Base-by-base conservation (phyloP, 2,329 filamentous ascomycete genomes). In the Penicillium italicum region DNA sequence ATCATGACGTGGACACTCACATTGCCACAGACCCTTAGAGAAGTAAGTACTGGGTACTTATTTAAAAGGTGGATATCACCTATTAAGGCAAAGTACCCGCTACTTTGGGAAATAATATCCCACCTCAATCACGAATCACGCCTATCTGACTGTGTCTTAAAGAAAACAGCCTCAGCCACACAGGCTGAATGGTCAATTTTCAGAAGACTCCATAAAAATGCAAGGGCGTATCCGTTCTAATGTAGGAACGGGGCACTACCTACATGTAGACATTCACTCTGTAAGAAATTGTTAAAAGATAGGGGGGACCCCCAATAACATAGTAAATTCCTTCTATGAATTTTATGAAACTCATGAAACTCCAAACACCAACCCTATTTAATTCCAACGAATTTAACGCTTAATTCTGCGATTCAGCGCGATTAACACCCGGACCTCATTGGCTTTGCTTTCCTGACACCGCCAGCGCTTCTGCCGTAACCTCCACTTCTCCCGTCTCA, bases 401-500 rank as follows among this genome's bases (percentile, higher is more conserved):
- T 36, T 49, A 53, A 53, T 34, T 40, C 11, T 20, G 38, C 31
- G 14, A 18, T 31, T 40, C 46, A 58, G 37, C 44, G 49, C 45
- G 42, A 51, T 37, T 53, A 42, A 47, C 40, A 45, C 49, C 58
- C 55, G 56, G 50, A 31, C 31, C 40, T 53, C 26, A 48, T 45
- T 50, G 49, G 53, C 26, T 36, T 55, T 49, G 40, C 33, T 41
- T 33, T 47, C 28, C 52, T 58, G 51, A 50, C 51, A 62, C 62
- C 59, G 59, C 62, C 55, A 57, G 58, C 58, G 37, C 51, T 62
- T 62, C 60, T 59, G 54, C 53, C 50, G 43, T 49, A 50, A 20
- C 55, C 58, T 64, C 59, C 57, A 58, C 61, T 53, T 57, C 53
- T 58, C 53, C 60, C 65, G 57, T 67, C 61, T 64, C 53, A 64